A percentile compares a stretch with the other conserved stretches of the same genome.
Conservation (phyloP, 2,329 filamentous ascomycete species). For the Phialophora verrucosa region DNA sequence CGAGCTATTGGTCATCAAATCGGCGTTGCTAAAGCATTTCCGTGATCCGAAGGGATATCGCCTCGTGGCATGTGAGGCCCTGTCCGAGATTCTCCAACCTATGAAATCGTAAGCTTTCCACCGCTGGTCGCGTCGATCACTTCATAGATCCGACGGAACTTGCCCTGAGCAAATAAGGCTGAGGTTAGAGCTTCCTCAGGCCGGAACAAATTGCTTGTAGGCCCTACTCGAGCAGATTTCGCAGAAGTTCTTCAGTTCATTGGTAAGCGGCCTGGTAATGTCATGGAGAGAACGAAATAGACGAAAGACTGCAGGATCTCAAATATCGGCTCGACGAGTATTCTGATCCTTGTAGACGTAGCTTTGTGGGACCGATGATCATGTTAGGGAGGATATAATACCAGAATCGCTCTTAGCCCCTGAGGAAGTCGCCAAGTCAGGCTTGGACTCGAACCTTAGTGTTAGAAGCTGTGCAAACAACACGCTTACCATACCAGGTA, state of each 20-base stretch:
- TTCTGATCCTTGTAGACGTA: not conserved
- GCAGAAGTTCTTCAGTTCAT: not conserved
- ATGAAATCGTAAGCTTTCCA: not conserved
- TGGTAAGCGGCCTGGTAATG: not conserved
- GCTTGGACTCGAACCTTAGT: not conserved
- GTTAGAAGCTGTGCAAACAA: not conserved
- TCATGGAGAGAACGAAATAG: not conserved
- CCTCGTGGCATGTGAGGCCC: not conserved
- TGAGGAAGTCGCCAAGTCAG: not conserved
- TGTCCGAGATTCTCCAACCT: slow-evolving; percentile 10
- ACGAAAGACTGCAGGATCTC: not conserved
- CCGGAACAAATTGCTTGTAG: too few relatives aligned
- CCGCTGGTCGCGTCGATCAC: not conserved
- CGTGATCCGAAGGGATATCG: too few relatives aligned
- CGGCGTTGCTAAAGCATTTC: too few relatives aligned
- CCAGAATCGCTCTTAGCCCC: not conserved
- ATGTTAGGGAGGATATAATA: not conserved
- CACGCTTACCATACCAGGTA: not conserved
- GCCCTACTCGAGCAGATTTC: not conserved
- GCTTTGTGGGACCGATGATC: not conserved
- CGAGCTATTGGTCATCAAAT: not conserved
- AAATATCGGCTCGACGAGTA: not conserved
- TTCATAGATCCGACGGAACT: slow-evolving; percentile 6
- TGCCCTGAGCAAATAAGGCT: not conserved
- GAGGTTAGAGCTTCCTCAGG: too few relatives aligned